Evolutionary conservation across 2,329 filamentous ascomycete genomes (phyloP).

Genomic region (Stemphylium vesicarium): DNA sequence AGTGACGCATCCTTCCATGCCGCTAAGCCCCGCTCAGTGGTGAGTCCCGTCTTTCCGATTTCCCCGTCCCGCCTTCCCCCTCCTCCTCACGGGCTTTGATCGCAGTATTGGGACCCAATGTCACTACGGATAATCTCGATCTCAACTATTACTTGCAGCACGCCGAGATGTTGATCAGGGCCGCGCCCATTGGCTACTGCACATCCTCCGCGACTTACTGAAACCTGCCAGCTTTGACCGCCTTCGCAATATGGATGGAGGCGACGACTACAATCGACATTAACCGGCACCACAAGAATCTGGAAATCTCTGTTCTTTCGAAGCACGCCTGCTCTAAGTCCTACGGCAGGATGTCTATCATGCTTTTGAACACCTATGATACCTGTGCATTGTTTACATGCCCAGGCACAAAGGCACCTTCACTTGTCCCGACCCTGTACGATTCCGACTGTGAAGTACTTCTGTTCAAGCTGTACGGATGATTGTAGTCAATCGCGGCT

Average conservation of each 20-base stretch:
- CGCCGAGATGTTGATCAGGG: not conserved
- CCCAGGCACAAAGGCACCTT: too few relatives aligned
- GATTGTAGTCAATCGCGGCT: not conserved
- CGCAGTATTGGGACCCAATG: not conserved
- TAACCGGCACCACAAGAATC: not conserved
- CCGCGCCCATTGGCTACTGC: not conserved
- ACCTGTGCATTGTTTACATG: not conserved
- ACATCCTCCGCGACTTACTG: not conserved
- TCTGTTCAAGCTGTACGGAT: not conserved
- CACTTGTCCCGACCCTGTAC: not conserved
- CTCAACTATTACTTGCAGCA: not conserved
- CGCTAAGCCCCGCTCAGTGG: conserved; percentile 1
- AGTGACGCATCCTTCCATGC: conserved; percentile 4
- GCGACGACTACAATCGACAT: not conserved
- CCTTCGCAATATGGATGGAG: not conserved
- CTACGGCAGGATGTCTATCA: too few relatives aligned
- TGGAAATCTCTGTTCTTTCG: not conserved
- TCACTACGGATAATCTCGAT: conserved; percentile 3
- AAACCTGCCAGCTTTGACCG: not conserved
- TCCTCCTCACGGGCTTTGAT: not conserved
- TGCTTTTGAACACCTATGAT: not conserved
- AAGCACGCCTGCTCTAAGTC: not conserved
- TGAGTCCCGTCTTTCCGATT: conserved; percentile 1
- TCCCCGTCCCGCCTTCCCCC: conserved; percentile 7
- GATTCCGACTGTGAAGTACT: not conserved